Percentiles rank a stretch among this genome's conserved stretches.
Evolutionary conservation across 495 filamentous ascomycete species (phyloP).

Genomic region (Opeltia flavorubescens): DNA sequence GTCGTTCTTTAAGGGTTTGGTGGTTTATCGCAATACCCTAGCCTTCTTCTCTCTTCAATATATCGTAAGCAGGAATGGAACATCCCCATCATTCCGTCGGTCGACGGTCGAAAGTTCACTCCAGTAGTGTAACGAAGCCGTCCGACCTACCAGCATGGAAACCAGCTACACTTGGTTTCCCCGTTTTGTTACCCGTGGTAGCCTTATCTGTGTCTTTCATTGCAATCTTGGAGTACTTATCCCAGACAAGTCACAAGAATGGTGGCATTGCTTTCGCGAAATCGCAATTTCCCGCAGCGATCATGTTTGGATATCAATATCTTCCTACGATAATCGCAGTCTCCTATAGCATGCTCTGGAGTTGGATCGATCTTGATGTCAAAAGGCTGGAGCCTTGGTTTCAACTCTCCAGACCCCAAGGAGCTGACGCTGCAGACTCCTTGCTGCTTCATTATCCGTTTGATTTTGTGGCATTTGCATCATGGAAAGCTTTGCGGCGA

Average conservation of each 20-base stretch:
- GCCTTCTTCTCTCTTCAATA: too few relatives aligned
- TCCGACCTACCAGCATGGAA: conserved; percentile 16
- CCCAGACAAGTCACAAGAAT: conserved; percentile 10
- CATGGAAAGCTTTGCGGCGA: conserved; percentile 23
- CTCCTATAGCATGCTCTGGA: conserved; percentile 60
- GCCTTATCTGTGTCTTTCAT: conserved; percentile 17
- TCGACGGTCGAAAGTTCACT: background rate
- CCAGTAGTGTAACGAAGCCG: too few relatives aligned
- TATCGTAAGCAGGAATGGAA: too few relatives aligned
- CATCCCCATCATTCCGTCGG: background rate
- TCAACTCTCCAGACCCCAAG: conserved; percentile 43
- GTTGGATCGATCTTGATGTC: conserved; percentile 59
- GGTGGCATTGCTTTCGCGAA: conserved; percentile 25
- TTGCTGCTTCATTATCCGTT: conserved; percentile 34
- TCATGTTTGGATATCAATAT: conserved; percentile 32
- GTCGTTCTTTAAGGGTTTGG: too few relatives aligned
- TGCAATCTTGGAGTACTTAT: conserved; percentile 19
- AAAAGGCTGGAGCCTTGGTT: conserved; percentile 63
- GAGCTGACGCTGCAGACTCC: conserved; percentile 24
- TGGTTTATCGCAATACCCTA: too few relatives aligned
- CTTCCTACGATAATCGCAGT: conserved; percentile 55
- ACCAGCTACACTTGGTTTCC: conserved; percentile 20
- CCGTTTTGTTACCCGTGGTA: conserved; percentile 17
- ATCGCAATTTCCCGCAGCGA: conserved; percentile 10
- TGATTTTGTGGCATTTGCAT: conserved; percentile 33